These are phyloP conservation scores for Debaryomyces robertsiae DNA, from an alignment of 1,139 yeast species.

Conservation along the genomic window DNA sequence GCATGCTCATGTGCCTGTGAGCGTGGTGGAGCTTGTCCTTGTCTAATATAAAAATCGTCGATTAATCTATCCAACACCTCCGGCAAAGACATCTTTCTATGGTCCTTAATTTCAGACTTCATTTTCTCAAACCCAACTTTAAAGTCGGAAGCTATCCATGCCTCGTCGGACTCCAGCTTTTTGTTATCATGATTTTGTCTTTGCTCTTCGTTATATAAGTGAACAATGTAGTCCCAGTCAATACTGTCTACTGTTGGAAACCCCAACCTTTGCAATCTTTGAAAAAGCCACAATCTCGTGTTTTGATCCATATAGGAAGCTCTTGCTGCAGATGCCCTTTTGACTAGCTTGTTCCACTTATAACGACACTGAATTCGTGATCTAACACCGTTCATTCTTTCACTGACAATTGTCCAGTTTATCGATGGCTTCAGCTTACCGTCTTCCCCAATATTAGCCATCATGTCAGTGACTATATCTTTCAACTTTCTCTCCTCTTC, in stretches of 20 bases:
- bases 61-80: slow-evolving; percentile 27
- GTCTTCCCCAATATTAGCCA: slow-evolving; percentile 21
- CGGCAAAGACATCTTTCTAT: slow-evolving; percentile 27
- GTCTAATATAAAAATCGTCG: slow-evolving; percentile 20
- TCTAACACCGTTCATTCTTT: slow-evolving; percentile 82
- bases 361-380: slow-evolving; percentile 93
- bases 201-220: slow-evolving; percentile 14
- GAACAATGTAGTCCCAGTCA: slow-evolving; percentile 51
- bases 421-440: slow-evolving; percentile 39
- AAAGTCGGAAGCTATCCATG: slow-evolving; percentile 39
- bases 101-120: slow-evolving; percentile 33
- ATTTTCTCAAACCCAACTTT: slow-evolving; percentile 39
- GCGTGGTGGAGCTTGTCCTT: slow-evolving; percentile 11
- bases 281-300: slow-evolving; percentile 61
- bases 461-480: slow-evolving; percentile 53
- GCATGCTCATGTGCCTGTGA: slow-evolving; percentile 8
- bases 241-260: slow-evolving; percentile 51
- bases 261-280: slow-evolving; percentile 51
- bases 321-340: slow-evolving; percentile 57
- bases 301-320: slow-evolving; percentile 51
- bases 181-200: slow-evolving; percentile 9
- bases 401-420: slow-evolving; percentile 92
- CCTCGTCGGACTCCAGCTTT: slow-evolving; percentile 12
- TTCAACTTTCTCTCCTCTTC: slow-evolving; percentile 70
- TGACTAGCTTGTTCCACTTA: slow-evolving; percentile 83